A percentile compares a stretch with the other conserved stretches of the same genome.
These are phyloP conservation scores for Metahyphopichia silvanorum DNA, from an alignment of 805 yeast genomes.

Conservation along the genomic window DNA sequence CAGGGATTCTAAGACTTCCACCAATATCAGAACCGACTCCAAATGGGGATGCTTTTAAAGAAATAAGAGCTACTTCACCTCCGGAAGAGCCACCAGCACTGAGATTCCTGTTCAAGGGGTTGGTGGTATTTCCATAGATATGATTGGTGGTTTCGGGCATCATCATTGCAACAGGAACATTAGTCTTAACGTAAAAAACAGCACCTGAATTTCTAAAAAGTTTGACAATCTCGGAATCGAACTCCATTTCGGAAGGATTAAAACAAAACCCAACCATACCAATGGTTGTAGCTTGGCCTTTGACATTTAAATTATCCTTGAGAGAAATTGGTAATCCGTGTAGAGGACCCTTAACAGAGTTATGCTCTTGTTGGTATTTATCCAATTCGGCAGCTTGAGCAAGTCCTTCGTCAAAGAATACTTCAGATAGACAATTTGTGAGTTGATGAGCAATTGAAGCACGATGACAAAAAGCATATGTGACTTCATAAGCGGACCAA, in stretches of 20 bases:
- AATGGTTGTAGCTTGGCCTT: slow-evolving; percentile 46
- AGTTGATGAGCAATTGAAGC: slow-evolving; percentile 59
- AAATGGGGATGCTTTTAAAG: slow-evolving; percentile 42
- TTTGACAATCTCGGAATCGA: slow-evolving; percentile 38
- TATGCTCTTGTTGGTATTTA: slow-evolving; percentile 12
- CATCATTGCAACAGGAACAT: slow-evolving; percentile 51
- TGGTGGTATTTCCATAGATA: slow-evolving; percentile 44
- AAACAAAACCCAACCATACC: slow-evolving; percentile 48
- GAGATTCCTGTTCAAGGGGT: slow-evolving; percentile 41
- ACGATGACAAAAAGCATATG: slow-evolving; percentile 55
- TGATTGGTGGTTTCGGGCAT: slow-evolving; percentile 44
- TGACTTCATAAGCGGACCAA: slow-evolving; percentile 43
- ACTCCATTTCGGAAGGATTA: slow-evolving; percentile 27
- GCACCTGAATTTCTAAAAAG: slow-evolving; percentile 47
- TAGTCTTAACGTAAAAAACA: slow-evolving; percentile 53
- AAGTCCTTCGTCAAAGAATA: slow-evolving; percentile 28
- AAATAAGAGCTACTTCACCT: slow-evolving; percentile 50
- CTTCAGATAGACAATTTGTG: slow-evolving; percentile 36
- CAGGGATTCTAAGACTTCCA: slow-evolving; percentile 49
- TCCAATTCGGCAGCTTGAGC: slow-evolving; percentile 22
- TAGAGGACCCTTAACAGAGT: slow-evolving; percentile 20
- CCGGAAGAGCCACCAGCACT: slow-evolving; percentile 56
- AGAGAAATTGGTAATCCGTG: slow-evolving; percentile 31
- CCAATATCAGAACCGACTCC: slow-evolving; percentile 59
- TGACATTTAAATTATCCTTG: slow-evolving; percentile 44